A percentile compares a stretch with the other conserved stretches of the same genome.
Evolutionary conservation across 225 moss, liverwort and hornwort genomes (phyloP).

Genomic region (Bryoerythrophyllum caledonicum): DNA sequence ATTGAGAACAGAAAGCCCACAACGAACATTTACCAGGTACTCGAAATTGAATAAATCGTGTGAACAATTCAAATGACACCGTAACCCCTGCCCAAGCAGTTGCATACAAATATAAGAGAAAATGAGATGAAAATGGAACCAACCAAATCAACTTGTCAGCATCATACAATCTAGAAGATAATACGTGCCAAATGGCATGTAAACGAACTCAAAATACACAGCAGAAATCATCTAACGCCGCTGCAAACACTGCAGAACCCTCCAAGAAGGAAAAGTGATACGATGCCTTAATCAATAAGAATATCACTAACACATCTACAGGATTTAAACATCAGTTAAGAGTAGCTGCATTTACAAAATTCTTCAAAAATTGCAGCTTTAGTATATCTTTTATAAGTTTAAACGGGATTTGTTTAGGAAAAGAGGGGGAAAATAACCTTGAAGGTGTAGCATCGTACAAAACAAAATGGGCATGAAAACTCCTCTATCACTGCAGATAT

Average conservation of each 20-base stretch:
- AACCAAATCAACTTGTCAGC: neutral
- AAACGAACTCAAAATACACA: neutral
- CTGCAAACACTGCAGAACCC: slow-evolving; percentile 2
- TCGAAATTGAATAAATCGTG: slow-evolving; percentile 97
- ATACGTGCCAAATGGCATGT: slow-evolving; percentile 1
- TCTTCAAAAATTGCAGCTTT: neutral
- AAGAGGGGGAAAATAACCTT: slow-evolving; percentile 48
- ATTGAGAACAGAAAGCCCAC: neutral
- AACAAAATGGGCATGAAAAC: slow-evolving; percentile 93
- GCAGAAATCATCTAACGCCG: neutral
- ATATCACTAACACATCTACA: neutral
- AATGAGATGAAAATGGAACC: slow-evolving; percentile 2
- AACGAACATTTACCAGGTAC: slow-evolving; percentile 67
- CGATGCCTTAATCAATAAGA: neutral
- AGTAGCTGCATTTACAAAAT: slow-evolving; percentile 6
- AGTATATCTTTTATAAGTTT: neutral
- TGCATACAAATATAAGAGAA: slow-evolving; percentile 13
- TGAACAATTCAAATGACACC: slow-evolving; percentile 77
- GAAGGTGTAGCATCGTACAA: slow-evolving; percentile 75
- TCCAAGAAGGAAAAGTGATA: slow-evolving; percentile 7
- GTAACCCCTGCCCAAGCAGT: slow-evolving; percentile 67
- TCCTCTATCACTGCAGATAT: slow-evolving; percentile 73
- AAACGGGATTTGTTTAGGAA: neutral
- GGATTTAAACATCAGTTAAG: neutral
- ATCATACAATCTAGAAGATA: slow-evolving; percentile 12